Conservation (phyloP, 2,329 filamentous ascomycete species). For the Fusarium algeriense region DNA sequence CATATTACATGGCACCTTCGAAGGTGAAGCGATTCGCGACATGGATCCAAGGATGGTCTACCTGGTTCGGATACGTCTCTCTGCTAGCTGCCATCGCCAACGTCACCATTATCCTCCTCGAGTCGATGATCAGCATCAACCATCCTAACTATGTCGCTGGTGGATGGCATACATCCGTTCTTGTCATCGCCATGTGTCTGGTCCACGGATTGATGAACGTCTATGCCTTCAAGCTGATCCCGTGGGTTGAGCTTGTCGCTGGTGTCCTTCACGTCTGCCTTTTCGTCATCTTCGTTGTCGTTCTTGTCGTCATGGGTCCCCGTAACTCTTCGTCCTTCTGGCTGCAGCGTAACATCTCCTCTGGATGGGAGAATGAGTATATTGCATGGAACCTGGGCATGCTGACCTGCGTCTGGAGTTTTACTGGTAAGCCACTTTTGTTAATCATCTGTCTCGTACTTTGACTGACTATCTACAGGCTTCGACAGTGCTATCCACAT, state of each 20-base stretch:
- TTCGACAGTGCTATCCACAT: conserved; percentile 46
- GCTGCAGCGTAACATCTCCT: conserved; percentile 36
- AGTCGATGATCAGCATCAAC: conserved; percentile 45
- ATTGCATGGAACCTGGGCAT: conserved; percentile 44
- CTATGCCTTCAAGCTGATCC: conserved; percentile 41
- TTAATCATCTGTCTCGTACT: fast-evolving
- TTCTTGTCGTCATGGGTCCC: conserved; percentile 43
- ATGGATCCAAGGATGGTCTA: conserved; percentile 44
- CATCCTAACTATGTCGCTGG: conserved; percentile 39
- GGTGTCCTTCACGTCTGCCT: conserved; percentile 43
- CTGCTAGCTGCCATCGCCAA: conserved; percentile 44
- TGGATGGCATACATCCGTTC: conserved; percentile 42
- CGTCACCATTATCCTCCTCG: conserved; percentile 45
- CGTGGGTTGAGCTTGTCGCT: conserved; percentile 43
- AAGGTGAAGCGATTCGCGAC: conserved; percentile 40
- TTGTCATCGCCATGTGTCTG: conserved; percentile 45
- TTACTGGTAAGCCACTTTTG: conserved; percentile 23
- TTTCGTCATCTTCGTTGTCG: conserved; percentile 42
- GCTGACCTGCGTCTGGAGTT: conserved; percentile 46
- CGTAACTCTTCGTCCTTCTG: conserved; percentile 41
- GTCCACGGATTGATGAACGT: conserved; percentile 41
- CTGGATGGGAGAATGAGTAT: conserved; percentile 43
- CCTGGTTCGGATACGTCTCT: conserved; percentile 45
- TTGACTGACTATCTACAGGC: conserved; percentile 13
- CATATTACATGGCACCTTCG: conserved; percentile 40